phyloP scores from a whole-genome alignment of 805 yeast species.

The Lachancea quebecensis region DNA sequence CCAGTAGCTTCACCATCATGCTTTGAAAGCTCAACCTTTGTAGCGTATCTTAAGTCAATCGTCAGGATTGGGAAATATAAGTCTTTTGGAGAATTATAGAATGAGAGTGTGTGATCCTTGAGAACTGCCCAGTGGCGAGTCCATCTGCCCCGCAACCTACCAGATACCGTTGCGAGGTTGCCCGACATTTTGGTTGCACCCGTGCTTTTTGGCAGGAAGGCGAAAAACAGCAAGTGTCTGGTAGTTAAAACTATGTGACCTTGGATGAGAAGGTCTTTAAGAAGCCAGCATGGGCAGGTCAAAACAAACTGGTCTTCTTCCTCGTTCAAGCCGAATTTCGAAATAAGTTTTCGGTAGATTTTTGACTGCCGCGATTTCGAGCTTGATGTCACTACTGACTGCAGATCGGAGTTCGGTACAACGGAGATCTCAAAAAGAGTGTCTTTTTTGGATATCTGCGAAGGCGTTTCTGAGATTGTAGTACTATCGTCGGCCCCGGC shows the following conservation, averaged over 20 bases:
- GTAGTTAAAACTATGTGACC: slow-evolving; percentile 76
- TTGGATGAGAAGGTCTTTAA: slow-evolving; percentile 75
- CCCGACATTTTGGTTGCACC: slow-evolving; percentile 44
- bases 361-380: slow-evolving; percentile 32
- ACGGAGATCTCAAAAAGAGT: slow-evolving; percentile 30
- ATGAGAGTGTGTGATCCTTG: slow-evolving; percentile 57
- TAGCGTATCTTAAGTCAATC: slow-evolving; percentile 61
- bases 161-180: slow-evolving; percentile 28
- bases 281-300: slow-evolving; percentile 73
- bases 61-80: slow-evolving; percentile 77
- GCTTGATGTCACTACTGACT: slow-evolving; percentile 8
- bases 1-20: slow-evolving; percentile 16
- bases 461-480: neutral
- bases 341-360: slow-evolving; percentile 31
- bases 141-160: slow-evolving; percentile 19
- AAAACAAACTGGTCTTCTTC: slow-evolving; percentile 46
- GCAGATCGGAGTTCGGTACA: slow-evolving; percentile 11
- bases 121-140: slow-evolving; percentile 76
- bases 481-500: neutral
- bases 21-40: slow-evolving; percentile 45
- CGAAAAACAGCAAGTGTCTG: slow-evolving; percentile 62
- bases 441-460: slow-evolving; percentile 6
- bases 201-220: slow-evolving; percentile 58
- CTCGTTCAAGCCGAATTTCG: slow-evolving; percentile 40
- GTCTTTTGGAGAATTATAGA: slow-evolving; percentile 67